Evolutionary conservation across 805 yeast species (phyloP).

Genomic region (Zygotorulaspora florentina): DNA sequence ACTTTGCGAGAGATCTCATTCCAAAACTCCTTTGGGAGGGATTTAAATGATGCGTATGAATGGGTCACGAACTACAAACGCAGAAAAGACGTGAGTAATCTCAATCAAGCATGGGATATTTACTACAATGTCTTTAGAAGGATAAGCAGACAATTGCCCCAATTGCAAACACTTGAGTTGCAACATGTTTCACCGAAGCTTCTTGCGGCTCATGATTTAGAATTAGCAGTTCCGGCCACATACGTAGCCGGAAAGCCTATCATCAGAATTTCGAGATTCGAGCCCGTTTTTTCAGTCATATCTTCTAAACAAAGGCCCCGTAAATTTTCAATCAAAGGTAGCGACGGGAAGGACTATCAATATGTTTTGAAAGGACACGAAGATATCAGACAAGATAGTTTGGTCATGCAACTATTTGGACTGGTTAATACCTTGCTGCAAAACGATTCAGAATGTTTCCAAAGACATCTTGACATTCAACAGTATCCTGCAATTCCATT

Average conservation of each 20-base stretch:
- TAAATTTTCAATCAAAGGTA: constrained; percentile 70
- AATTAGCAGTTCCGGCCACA: constrained; percentile 91
- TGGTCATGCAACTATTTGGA: constrained; percentile 97
- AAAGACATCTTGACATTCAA: constrained; percentile 90
- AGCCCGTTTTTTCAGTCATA: constrained; percentile 78
- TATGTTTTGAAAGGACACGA: constrained; percentile 91
- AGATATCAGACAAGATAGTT: constrained; percentile 93
- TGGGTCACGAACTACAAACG: constrained; percentile 86
- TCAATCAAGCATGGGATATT: constrained; percentile 97
- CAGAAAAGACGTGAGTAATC: constrained; percentile 78
- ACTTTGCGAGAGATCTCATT: constrained; percentile 91
- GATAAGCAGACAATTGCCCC: constrained; percentile 84
- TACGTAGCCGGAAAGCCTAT: constrained; percentile 81
- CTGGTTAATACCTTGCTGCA: constrained; percentile 84
- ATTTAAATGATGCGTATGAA: constrained; percentile 84
- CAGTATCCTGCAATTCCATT: constrained; percentile 90
- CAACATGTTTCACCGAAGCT: constrained; percentile 93
- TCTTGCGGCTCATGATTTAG: constrained; percentile 70
- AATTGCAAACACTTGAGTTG: constrained; percentile 76
- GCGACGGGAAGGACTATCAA: constrained; percentile 87
- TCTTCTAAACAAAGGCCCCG: constrained; percentile 96
- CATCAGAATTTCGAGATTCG: constrained; percentile 67
- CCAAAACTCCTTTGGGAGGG: constrained; percentile 90
- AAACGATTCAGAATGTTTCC: constrained; percentile 93
- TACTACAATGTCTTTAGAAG: constrained; percentile 91